phyloP scores from a whole-genome alignment of 2,329 filamentous ascomycete genomes.

The Trichoderma brevicompactum region DNA sequence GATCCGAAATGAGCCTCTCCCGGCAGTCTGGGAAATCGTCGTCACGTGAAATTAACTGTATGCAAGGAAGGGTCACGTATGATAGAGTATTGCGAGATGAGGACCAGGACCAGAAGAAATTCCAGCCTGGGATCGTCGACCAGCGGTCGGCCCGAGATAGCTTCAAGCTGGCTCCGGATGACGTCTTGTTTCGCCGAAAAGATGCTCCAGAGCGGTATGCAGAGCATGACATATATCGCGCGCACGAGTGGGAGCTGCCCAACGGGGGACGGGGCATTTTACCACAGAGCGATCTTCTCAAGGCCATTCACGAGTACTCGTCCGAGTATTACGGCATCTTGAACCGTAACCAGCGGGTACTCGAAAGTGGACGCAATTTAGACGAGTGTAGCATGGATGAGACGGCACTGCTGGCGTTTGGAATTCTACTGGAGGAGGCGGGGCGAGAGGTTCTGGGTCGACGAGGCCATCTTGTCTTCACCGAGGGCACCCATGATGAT shows the following conservation, averaged over 20 bases:
- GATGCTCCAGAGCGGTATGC: constrained; percentile 69
- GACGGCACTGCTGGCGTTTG: constrained; percentile 75
- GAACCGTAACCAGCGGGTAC: constrained; percentile 33
- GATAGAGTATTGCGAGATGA: constrained; percentile 34
- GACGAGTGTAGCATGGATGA: constrained; percentile 73
- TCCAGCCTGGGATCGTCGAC: constrained; percentile 8
- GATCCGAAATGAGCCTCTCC: constrained; percentile 23
- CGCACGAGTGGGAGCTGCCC: constrained; percentile 60
- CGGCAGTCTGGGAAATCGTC: constrained; percentile 20
- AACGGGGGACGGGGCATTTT: constrained; percentile 54
- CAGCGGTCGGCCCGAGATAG: constrained; percentile 25
- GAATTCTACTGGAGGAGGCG: constrained; percentile 75
- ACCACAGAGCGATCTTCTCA: constrained; percentile 71
- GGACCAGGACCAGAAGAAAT: neutral
- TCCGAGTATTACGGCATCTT: constrained; percentile 66
- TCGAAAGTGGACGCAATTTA: constrained; percentile 38
- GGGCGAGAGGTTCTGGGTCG: constrained; percentile 63
- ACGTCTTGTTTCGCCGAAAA: constrained; percentile 69
- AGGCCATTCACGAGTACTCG: constrained; percentile 69
- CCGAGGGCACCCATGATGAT: constrained; percentile 37
- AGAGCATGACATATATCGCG: constrained; percentile 73
- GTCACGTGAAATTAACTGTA: constrained; percentile 35
- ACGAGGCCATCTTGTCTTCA: constrained; percentile 72
- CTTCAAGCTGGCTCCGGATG: constrained; percentile 63
- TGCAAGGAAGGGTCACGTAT: constrained; percentile 40